These are phyloP conservation scores for Garcia nutans DNA, from an alignment of 345 rosid species.

Conservation along the genomic window DNA sequence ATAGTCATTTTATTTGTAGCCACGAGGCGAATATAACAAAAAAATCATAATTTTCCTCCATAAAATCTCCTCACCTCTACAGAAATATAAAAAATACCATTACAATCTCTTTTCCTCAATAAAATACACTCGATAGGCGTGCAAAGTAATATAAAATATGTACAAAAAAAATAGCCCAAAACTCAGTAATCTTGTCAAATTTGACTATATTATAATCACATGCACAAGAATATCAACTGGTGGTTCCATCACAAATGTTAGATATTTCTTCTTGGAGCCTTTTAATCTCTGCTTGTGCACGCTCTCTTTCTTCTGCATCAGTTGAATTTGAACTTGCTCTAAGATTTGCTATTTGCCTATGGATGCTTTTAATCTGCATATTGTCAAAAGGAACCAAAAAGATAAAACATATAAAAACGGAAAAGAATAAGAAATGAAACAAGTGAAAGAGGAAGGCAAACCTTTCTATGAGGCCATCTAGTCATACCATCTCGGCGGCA, in stretches of 20 bases:
- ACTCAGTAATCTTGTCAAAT: background rate
- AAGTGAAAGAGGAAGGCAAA: background rate
- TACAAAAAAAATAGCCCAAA: background rate
- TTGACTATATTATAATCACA: too few species aligned
- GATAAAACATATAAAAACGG: too few species aligned
- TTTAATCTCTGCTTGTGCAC: constrained; percentile 28
- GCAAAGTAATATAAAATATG: too few species aligned
- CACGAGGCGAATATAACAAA: too few species aligned
- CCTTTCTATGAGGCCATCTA: constrained; percentile 73
- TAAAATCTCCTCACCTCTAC: background rate
- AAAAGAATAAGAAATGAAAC: background rate
- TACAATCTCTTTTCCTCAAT: background rate
- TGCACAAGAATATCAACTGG: background rate
- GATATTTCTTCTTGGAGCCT: constrained; percentile 28
- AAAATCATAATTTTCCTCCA: background rate
- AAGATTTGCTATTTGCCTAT: constrained; percentile 28
- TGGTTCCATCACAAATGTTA: constrained; percentile 20
- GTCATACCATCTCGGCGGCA: constrained; percentile 36
- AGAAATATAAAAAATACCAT: background rate
- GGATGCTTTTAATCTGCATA: constrained; percentile 40
- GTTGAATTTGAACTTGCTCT: constrained; percentile 1
- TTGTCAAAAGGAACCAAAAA: background rate
- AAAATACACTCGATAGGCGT: background rate
- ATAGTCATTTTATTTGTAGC: too few species aligned
- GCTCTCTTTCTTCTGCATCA: constrained; percentile 26